These are phyloP conservation scores for Rhodotorula sp. DNA, from an alignment of 1,284 basidiomycete species.

Conservation along the genomic window DNA sequence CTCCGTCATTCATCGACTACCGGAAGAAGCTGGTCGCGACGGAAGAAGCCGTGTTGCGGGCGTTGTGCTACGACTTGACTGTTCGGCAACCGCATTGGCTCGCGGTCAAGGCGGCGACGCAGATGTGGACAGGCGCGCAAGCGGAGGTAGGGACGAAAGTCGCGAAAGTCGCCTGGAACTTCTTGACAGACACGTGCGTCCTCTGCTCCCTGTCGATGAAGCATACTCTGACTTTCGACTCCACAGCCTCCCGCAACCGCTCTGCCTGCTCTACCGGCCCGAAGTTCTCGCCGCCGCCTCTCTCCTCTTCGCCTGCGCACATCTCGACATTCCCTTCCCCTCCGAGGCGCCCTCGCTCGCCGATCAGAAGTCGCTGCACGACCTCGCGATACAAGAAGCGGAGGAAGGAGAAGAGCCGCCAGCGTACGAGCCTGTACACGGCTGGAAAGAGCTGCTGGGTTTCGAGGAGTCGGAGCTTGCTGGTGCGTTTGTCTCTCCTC, in stretches of 20 bases:
- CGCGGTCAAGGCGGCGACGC: constrained; percentile 16
- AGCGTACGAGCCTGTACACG: constrained; percentile 10
- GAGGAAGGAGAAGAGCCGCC: constrained; percentile 36
- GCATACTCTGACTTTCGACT: too few species aligned
- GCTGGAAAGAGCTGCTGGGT: constrained; percentile 26
- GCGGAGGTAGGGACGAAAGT: constrained; percentile 4
- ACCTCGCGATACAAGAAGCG: neutral
- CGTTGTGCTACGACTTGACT: constrained; percentile 45
- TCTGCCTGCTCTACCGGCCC: constrained; percentile 16
- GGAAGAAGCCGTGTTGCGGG: constrained; percentile 44
- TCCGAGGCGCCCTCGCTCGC: neutral
- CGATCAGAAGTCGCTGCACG: constrained; percentile 17
- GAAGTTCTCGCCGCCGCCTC: constrained; percentile 29
- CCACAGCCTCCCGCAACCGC: constrained; percentile 15
- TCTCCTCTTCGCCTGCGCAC: constrained; percentile 18
- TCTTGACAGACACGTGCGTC: constrained; percentile 40
- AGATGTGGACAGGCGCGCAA: constrained; percentile 13
- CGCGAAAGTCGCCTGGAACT: constrained; percentile 24
- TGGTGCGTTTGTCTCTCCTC: constrained; percentile 8
- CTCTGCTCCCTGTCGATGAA: neutral
- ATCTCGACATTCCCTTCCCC: constrained; percentile 12
- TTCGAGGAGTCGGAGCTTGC: constrained; percentile 21
- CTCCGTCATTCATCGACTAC: constrained; percentile 9
- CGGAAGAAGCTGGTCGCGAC: constrained; percentile 36
- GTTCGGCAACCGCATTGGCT: constrained; percentile 42